Conservation (phyloP, 192 early-diverging fungal genomes). For the Geosiphon pyriformis region DNA sequence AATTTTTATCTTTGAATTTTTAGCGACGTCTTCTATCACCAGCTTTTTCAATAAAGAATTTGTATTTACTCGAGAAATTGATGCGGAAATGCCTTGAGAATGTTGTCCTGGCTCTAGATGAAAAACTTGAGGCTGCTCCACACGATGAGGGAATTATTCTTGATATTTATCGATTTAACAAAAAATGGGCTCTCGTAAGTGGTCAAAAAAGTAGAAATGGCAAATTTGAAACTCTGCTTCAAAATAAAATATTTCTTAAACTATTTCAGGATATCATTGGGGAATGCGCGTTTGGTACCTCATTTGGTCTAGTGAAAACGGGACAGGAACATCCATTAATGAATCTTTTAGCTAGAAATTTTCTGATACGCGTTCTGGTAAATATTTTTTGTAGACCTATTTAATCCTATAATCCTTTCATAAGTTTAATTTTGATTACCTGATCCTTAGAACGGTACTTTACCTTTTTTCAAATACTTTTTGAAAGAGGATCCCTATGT, state of each 20-base stretch:
- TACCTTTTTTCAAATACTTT: constrained; percentile 7
- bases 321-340: constrained; percentile 44
- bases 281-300: constrained; percentile 44
- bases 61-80: constrained; percentile 40
- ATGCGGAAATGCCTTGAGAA: constrained; percentile 29
- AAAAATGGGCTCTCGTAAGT: constrained; percentile 29
- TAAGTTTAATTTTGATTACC: not conserved
- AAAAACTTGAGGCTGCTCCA: constrained; percentile 21
- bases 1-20: not conserved
- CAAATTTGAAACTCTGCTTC: constrained; percentile 5
- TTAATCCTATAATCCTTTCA: not conserved
- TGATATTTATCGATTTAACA: constrained; percentile 35
- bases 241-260: constrained; percentile 17
- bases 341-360: no score
- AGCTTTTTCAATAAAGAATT: constrained; percentile 49
- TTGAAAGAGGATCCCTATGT: constrained; percentile 1
- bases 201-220: constrained; percentile 27
- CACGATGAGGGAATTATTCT: constrained; percentile 8
- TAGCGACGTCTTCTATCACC: constrained; percentile 49
- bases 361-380: constrained; percentile 9
- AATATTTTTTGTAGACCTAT: no score
- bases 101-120: constrained; percentile 32
- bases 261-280: constrained; percentile 52
- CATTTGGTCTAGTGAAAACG: constrained; percentile 44
- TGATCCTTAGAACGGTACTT: not conserved